A percentile compares a stretch with the other conserved stretches of the same genome.
These are phyloP conservation scores for Leishmania braziliensis DNA, from an alignment of 208 protist species.

Conservation along the genomic window DNA sequence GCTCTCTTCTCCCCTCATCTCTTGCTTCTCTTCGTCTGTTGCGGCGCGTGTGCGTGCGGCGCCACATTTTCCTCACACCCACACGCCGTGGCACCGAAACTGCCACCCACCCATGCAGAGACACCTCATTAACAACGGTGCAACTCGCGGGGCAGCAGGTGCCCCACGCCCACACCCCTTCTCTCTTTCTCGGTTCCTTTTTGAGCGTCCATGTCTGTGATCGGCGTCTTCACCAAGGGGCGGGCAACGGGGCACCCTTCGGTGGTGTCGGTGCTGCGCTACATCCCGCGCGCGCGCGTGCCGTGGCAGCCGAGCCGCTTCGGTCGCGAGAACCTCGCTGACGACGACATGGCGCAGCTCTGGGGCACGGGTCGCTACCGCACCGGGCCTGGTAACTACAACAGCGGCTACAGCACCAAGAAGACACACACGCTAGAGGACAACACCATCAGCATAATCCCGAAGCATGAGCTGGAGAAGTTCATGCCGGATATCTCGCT, in stretches of 20 bases:
- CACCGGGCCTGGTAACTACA: constrained; percentile 77
- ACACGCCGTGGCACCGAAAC: too few relatives aligned
- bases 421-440: constrained; percentile 86
- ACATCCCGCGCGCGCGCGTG: constrained; percentile 85
- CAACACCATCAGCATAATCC: constrained; percentile 74
- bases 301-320: constrained; percentile 91
- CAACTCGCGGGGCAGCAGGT: not conserved
- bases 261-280: constrained; percentile 73
- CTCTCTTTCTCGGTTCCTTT: not conserved
- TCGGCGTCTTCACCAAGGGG: constrained; percentile 76
- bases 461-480: constrained; percentile 90
- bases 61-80: not conserved
- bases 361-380: constrained; percentile 86
- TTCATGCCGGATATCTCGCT: constrained; percentile 92
- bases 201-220: constrained; percentile 63
- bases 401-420: constrained; percentile 90
- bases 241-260: constrained; percentile 58
- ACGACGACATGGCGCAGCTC: constrained; percentile 66
- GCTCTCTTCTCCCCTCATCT: not conserved
- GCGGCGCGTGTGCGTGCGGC: not conserved
- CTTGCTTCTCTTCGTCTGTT: not conserved
- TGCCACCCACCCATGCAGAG: too few relatives aligned
- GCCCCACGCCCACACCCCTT: not conserved
- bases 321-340: constrained; percentile 79
- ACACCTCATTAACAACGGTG: too few relatives aligned